Percentiles rank a stretch among this genome's conserved stretches.
phyloP scores from a whole-genome alignment of 495 filamentous ascomycete species.

The Penicillium cosmopolitanum region DNA sequence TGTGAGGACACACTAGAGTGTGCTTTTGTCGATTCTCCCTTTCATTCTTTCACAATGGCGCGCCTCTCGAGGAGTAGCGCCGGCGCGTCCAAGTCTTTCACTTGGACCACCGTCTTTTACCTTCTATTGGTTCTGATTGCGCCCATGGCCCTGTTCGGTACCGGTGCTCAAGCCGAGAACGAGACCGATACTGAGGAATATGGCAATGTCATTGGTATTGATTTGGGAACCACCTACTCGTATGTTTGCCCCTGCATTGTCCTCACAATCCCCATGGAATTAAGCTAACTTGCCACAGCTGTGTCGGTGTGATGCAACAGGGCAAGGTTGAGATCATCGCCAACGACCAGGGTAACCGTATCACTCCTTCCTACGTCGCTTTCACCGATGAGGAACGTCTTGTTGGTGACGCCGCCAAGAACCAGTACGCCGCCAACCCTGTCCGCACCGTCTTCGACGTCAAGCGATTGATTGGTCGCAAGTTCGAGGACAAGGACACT shows the following conservation, averaged over 20 bases:
- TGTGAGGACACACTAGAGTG: slow-evolving; percentile 22
- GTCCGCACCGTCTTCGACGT: slow-evolving; percentile 87
- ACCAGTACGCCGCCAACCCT: slow-evolving; percentile 96
- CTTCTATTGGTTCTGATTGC: slow-evolving; percentile 79
- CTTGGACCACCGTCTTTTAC: slow-evolving; percentile 79
- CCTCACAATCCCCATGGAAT: background rate
- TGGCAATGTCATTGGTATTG: slow-evolving; percentile 91
- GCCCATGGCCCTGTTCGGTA: slow-evolving; percentile 73
- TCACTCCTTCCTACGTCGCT: slow-evolving; percentile 97
- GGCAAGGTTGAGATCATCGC: slow-evolving; percentile 98
- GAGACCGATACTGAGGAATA: slow-evolving; percentile 71
- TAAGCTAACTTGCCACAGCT: slow-evolving; percentile 45
- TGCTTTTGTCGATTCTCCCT: slow-evolving; percentile 7
- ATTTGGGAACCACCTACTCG: slow-evolving; percentile 98
- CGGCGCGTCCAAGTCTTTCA: slow-evolving; percentile 54
- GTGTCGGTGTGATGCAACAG: slow-evolving; percentile 98
- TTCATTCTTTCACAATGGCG: slow-evolving; percentile 47
- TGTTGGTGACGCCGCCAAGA: slow-evolving; percentile 99
- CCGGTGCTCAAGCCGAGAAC: slow-evolving; percentile 71
- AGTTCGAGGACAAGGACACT: slow-evolving; percentile 82
- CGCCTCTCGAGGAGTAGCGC: slow-evolving; percentile 42
- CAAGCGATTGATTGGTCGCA: slow-evolving; percentile 91
- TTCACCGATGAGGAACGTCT: slow-evolving; percentile 97
- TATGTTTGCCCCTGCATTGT: slow-evolving; percentile 32
- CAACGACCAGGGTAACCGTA: slow-evolving; percentile 98